Evolutionary conservation across 345 rosid species (phyloP), one percentile per base, ranked within the genome.

Genomic region (Populus tremula): DNA sequence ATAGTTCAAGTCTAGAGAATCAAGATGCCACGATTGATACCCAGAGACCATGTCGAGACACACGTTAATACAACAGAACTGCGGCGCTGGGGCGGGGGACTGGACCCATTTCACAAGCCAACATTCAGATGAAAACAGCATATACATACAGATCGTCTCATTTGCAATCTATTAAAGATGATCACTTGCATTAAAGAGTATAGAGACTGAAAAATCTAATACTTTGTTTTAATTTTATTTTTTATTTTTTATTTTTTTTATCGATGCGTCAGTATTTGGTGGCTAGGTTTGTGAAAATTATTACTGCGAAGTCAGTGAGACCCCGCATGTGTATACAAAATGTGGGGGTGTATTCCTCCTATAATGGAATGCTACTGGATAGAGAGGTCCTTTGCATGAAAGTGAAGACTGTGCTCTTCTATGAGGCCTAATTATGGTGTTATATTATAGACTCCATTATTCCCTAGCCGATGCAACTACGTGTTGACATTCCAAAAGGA

Each of bases 351-450:
- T 35, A 5, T 8, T 16, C 23, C 31, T 16, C 68, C 4, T 25
- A 54, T 72, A 20, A 41, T 66, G 39, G 69, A 4, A 38, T 8
- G 41, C 39, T 35, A 8, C 13, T 71, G 36, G 35, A 2, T 41
- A 73, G 76, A 62, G 35, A 73, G 76, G 68, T 73, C 76, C 76
- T 62, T 41, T 25, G 23, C 33, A 20, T 21, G 45, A 54, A 33
- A 53, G 25, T 53, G 61, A 6, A 7, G 61, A 20, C 1, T 53
- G 61, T 20, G 23, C 61, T 53, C 61, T 53, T 23, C 61, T 8
- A n/a, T 56, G 11, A 5, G 3, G 21, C 59, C 59, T 53, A 53
- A 20, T 12, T 9, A 41, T n/a, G 23, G 27, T 38, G 70, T 39
- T 18, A 2, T 25, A 20, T 9, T 35, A 3, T 66, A 2, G 47